phyloP scores from a whole-genome alignment of 2,329 filamentous ascomycete species.

The Hymenoscyphus albidus region DNA sequence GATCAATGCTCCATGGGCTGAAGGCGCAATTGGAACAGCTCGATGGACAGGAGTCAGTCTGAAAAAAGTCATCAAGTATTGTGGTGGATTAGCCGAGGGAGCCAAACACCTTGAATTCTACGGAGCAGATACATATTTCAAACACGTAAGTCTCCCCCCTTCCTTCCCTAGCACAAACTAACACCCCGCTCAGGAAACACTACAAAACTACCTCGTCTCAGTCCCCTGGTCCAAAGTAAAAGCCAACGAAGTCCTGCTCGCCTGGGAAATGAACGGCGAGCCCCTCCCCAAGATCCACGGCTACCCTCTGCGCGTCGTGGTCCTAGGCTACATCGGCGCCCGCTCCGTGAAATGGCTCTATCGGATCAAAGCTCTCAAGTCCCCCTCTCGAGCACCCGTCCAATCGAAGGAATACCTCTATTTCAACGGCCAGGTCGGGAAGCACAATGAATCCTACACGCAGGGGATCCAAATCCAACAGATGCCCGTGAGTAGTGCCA shows the following conservation, averaged over 20 bases:
- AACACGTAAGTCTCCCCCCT: slow-evolving; percentile 40
- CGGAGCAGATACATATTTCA: slow-evolving; percentile 71
- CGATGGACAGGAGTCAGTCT: slow-evolving; percentile 59
- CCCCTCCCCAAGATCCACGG: slow-evolving; percentile 63
- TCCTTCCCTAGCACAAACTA: background rate
- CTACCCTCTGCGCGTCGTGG: slow-evolving; percentile 58
- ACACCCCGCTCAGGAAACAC: slow-evolving; percentile 39
- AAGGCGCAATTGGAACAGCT: slow-evolving; percentile 66
- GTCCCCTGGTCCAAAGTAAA: slow-evolving; percentile 67
- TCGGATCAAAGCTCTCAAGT: slow-evolving; percentile 56
- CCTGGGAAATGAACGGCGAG: slow-evolving; percentile 64
- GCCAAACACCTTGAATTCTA: slow-evolving; percentile 64
- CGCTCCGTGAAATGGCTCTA: slow-evolving; percentile 67
- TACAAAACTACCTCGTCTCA: slow-evolving; percentile 64
- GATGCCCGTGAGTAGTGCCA: slow-evolving; percentile 55
- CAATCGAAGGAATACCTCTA: slow-evolving; percentile 65
- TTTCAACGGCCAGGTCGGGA: slow-evolving; percentile 64
- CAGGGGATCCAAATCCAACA: slow-evolving; percentile 58
- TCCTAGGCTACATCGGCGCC: slow-evolving; percentile 64
- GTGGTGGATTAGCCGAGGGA: slow-evolving; percentile 54
- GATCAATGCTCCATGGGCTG: slow-evolving; percentile 50
- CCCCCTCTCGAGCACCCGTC: slow-evolving; percentile 54
- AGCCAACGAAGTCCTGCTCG: slow-evolving; percentile 60
- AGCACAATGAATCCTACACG: slow-evolving; percentile 64
- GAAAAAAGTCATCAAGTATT: slow-evolving; percentile 67